Evolutionary conservation across 345 rosid species (phyloP).

Genomic region (Rhodamnia argentea): DNA sequence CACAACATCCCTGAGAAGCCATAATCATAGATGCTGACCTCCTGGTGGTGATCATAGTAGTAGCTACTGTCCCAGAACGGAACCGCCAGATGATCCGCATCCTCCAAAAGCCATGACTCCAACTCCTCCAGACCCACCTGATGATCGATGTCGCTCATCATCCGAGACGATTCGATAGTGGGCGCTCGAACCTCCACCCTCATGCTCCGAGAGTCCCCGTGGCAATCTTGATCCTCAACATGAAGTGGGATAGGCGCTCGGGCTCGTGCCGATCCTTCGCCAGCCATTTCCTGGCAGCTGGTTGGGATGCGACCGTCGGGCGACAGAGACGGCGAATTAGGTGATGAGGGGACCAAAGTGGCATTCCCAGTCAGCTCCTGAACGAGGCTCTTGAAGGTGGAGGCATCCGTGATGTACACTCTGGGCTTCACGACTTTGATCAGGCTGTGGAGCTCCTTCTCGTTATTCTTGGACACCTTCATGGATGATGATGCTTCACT

Average conservation of each 20-base stretch:
- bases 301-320: not conserved
- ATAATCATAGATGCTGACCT: slow-evolving; percentile 16
- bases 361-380: slow-evolving; percentile 36
- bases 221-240: not conserved
- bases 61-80: not conserved
- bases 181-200: not conserved
- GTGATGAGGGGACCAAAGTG: not conserved
- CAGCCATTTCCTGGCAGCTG: not conserved
- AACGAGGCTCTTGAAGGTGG: slow-evolving; percentile 37
- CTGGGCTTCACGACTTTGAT: slow-evolving; percentile 25
- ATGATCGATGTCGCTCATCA: not conserved
- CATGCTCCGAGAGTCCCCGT: not conserved
- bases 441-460: not conserved
- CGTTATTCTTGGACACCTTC: slow-evolving; percentile 12
- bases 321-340: not conserved
- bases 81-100: not conserved
- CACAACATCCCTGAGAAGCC: not conserved
- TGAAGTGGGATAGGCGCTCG: not conserved
- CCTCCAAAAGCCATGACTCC: slow-evolving; percentile 28
- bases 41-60: slow-evolving; percentile 4
- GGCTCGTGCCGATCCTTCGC: not conserved
- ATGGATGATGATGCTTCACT: slow-evolving; percentile 1
- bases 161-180: not conserved
- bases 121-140: not conserved
- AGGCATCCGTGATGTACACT: slow-evolving; percentile 36